Conservation (phyloP, 495 filamentous ascomycete genomes). For the Aspergillus avenaceus region DNA sequence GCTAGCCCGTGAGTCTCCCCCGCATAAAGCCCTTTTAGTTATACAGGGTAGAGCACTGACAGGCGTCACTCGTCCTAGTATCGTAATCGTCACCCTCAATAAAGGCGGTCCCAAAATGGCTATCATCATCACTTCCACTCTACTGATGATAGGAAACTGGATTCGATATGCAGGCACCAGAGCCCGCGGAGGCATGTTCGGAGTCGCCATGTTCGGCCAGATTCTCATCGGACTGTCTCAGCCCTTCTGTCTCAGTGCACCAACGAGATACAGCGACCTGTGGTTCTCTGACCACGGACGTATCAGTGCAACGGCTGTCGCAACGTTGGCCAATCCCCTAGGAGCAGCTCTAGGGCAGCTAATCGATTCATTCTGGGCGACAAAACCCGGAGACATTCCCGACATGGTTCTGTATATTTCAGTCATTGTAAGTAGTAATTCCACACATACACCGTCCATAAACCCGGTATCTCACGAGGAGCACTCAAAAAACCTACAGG, state of each 20-base stretch:
- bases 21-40: not conserved
- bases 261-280: constrained; percentile 85
- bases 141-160: constrained; percentile 85
- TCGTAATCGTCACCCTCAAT: constrained; percentile 75
- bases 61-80: constrained; percentile 23
- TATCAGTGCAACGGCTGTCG: constrained; percentile 82
- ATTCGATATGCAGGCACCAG: constrained; percentile 81
- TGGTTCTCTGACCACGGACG: constrained; percentile 89
- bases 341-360: constrained; percentile 87
- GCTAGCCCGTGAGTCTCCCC: constrained; percentile 58
- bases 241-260: constrained; percentile 86
- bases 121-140: constrained; percentile 66
- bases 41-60: not conserved
- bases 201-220: constrained; percentile 89
- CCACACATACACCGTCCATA: no score
- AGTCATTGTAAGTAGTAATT: constrained; percentile 62
- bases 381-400: constrained; percentile 57
- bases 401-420: constrained; percentile 83
- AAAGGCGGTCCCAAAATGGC: constrained; percentile 72
- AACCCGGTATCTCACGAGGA: not conserved
- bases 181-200: constrained; percentile 58
- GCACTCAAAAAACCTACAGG: constrained; percentile 37
- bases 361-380: constrained; percentile 72
- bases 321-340: constrained; percentile 80
- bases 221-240: constrained; percentile 86